Evolutionary conservation across 1,284 basidiomycete species (phyloP), one percentile per base, ranked within the genome.

Genomic region (Sporisorium reilianum): DNA sequence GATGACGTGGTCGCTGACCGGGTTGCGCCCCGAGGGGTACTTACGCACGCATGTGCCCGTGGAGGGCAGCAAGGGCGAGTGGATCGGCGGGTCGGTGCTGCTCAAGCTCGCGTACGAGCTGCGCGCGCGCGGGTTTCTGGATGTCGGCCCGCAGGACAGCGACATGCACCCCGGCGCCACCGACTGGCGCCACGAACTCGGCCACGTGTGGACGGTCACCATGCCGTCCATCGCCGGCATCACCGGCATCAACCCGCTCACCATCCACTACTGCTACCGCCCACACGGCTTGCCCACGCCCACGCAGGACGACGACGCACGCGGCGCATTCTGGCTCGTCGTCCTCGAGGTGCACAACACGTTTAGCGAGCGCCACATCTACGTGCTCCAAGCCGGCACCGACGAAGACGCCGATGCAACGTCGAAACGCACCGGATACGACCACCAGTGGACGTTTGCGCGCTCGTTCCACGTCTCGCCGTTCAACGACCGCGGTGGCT

Each of bases 321-420:
- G 65, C 18, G 79, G 79, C 11, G 23, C 34, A 1, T 72, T 81
- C 26, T 88, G 88, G 85, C 79, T 89, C 20, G 86, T 88, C 9
- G 87, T 92, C 0, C 85, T 93, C 4, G 91, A 93, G 88, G 90
- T 93, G 14, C 91, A 92, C 80, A 93, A 92, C 79, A 92, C 91
- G 0, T 93, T 93, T 81, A 89, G 89, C 4, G 91, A 93, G 84
- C 87, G 88, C 54, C 92, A 91, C 83, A 87, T 90, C 85, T 92
- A 85, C 67, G 63, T 84, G 2, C 72, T 84, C 0, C 85, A 88
- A 64, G 74, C 87, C 0, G 88, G 88, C 9, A 78, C 57, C 22
- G 60, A 84, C 26, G 83, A 86, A 44, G 89, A 90, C n/a, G 11
- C n/a, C 36, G n/a, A n/a, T n/a, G n/a, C n/a, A n/a, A n/a, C n/a